Conservation (phyloP, 305 asterid species). For the Fraxinus floribunda region DNA sequence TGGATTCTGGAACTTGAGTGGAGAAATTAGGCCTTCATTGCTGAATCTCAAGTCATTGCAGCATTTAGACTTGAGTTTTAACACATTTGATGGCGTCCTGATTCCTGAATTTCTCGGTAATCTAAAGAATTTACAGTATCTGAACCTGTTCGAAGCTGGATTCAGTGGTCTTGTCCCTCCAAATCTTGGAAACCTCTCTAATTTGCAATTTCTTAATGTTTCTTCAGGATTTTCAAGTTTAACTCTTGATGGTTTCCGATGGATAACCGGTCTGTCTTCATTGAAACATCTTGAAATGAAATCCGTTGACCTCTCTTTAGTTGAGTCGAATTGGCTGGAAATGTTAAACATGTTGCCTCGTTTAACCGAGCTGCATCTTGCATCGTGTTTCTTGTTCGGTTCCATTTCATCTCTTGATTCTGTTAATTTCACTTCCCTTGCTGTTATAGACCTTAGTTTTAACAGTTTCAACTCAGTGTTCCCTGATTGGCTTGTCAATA, state of each 20-base stretch:
- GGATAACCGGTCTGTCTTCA: slow-evolving; percentile 44
- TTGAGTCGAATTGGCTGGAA: slow-evolving; percentile 38
- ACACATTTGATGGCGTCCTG: slow-evolving; percentile 38
- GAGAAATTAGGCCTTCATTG: slow-evolving; percentile 49
- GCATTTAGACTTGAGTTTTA: slow-evolving; percentile 49
- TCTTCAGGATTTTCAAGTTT: slow-evolving; percentile 33
- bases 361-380: slow-evolving; percentile 41
- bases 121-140: slow-evolving; percentile 37
- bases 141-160: slow-evolving; percentile 48
- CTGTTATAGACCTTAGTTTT: slow-evolving; percentile 40
- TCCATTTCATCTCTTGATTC: slow-evolving; percentile 30
- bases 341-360: slow-evolving; percentile 37
- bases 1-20: slow-evolving; percentile 54
- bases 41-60: slow-evolving; percentile 38
- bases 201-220: slow-evolving; percentile 48
- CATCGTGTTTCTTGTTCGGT: slow-evolving; percentile 34
- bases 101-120: slow-evolving; percentile 48
- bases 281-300: slow-evolving; percentile 47
- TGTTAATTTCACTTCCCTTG: slow-evolving; percentile 47
- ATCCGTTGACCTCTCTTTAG: slow-evolving; percentile 41
- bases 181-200: slow-evolving; percentile 49
- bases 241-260: slow-evolving; percentile 31
- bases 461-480: slow-evolving; percentile 41
- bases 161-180: slow-evolving; percentile 42
- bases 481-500: slow-evolving; percentile 50